These are phyloP conservation scores for Pseudocercospora cruenta DNA, from an alignment of 2,329 filamentous ascomycete genomes.

Conservation along the genomic window DNA sequence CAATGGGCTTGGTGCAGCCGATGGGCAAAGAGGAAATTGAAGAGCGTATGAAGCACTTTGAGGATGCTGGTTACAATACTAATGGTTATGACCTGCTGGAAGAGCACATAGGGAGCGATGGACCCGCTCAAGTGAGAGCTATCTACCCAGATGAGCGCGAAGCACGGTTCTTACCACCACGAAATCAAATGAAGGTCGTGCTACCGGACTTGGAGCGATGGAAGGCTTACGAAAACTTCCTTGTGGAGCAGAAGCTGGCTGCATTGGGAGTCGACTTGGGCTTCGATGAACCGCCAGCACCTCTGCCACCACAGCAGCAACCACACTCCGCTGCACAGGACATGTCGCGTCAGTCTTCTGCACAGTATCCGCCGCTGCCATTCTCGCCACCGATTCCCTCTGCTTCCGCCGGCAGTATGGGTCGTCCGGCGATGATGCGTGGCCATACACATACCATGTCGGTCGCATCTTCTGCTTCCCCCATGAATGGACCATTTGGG, in stretches of 20 bases:
- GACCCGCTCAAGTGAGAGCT: constrained; percentile 62
- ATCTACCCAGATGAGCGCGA: constrained; percentile 66
- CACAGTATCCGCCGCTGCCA: constrained; percentile 71
- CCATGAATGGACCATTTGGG: constrained; percentile 58
- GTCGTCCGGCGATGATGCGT: constrained; percentile 36
- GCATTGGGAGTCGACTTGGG: constrained; percentile 85
- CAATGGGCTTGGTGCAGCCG: constrained; percentile 47
- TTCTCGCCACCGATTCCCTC: constrained; percentile 84
- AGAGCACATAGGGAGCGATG: constrained; percentile 32
- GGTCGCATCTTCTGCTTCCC: constrained; percentile 73
- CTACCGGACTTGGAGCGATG: constrained; percentile 73
- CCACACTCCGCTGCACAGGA: constrained; percentile 42
- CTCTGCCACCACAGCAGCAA: constrained; percentile 11
- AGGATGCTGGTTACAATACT: constrained; percentile 70
- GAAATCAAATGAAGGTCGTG: constrained; percentile 62
- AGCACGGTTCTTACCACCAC: constrained; percentile 20
- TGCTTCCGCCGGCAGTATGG: constrained; percentile 70
- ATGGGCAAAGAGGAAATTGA: constrained; percentile 58
- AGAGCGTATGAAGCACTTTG: constrained; percentile 67
- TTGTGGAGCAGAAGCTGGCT: constrained; percentile 89
- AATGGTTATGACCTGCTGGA: constrained; percentile 69
- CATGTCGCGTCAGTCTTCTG: constrained; percentile 72
- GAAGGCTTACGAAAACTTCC: constrained; percentile 78
- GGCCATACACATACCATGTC: constrained; percentile 60
- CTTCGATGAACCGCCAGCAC: constrained; percentile 61